A percentile compares a stretch with the other conserved stretches of the same genome.
phyloP scores from a whole-genome alignment of 139 green algal species.

The Mychonastes homosphaera region DNA sequence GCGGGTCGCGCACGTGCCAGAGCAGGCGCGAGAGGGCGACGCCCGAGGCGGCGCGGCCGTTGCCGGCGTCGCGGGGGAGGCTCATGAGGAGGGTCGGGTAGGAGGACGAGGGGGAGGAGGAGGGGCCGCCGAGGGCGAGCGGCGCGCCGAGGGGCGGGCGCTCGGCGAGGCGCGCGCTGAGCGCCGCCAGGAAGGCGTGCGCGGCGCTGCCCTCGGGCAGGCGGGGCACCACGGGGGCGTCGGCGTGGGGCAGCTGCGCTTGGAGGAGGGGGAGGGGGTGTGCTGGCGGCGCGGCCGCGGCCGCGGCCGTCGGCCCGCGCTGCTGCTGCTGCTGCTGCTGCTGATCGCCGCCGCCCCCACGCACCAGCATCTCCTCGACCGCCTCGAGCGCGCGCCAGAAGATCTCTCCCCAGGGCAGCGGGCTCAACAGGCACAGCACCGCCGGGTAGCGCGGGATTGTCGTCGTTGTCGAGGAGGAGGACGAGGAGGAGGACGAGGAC shows the following conservation, averaged over 20 bases:
- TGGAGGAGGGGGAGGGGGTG: too few relatives aligned
- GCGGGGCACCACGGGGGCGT: slow-evolving; percentile 17
- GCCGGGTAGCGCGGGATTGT: slow-evolving; percentile 43
- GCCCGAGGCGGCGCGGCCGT: slow-evolving; percentile 37
- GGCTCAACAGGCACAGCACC: slow-evolving; percentile 52
- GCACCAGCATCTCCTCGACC: slow-evolving; percentile 46
- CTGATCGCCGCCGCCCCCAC: too few relatives aligned
- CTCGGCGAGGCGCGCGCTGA: slow-evolving; percentile 21
- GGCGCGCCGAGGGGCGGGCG: slow-evolving; percentile 12
- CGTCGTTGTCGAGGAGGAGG: too few relatives aligned
- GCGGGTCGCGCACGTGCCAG: slow-evolving; percentile 44
- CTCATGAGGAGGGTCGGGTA: not conserved
- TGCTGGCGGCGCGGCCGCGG: too few relatives aligned
- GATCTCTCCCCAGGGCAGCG: slow-evolving; percentile 38
- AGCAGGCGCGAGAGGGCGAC: slow-evolving; percentile 57
- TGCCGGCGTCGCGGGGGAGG: too few relatives aligned
- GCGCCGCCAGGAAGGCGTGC: slow-evolving; percentile 31
- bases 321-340: too few relatives aligned
- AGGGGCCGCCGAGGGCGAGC: not conserved
- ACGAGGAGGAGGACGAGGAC: too few relatives aligned
- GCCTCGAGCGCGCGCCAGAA: slow-evolving; percentile 42
- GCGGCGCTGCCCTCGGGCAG: slow-evolving; percentile 27
- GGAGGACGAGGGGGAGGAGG: not conserved
- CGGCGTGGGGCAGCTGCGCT: slow-evolving; percentile 28
- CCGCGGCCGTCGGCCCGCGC: too few relatives aligned